Evolutionary conservation across 768 basidiomycete genomes (phyloP).

Genomic region (Mycena latifolia): DNA sequence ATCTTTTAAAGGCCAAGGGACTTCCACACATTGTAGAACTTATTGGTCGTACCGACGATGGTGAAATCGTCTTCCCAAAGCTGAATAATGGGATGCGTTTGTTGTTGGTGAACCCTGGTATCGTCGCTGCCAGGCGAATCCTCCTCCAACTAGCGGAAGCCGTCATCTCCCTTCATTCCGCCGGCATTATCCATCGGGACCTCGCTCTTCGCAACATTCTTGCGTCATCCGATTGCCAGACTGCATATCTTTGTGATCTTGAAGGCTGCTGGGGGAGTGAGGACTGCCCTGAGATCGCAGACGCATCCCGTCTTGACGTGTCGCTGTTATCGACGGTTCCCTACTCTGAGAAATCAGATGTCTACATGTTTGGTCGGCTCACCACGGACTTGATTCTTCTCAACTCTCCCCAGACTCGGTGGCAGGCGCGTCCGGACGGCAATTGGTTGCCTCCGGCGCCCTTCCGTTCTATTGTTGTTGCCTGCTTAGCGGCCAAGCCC

Average conservation of each 20-base stretch:
- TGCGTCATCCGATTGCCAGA: slow-evolving; percentile 1
- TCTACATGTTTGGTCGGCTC: slow-evolving; percentile 27
- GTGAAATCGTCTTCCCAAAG: slow-evolving; percentile 24
- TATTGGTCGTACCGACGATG: slow-evolving; percentile 27
- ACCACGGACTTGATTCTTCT: slow-evolving; percentile 27
- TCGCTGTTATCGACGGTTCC: no score
- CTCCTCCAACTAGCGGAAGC: slow-evolving; percentile 3
- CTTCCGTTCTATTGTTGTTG: slow-evolving; percentile 21
- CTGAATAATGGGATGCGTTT: background rate
- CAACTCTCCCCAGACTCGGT: slow-evolving; percentile 8
- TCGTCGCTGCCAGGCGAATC: background rate
- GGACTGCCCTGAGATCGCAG: slow-evolving; percentile 28
- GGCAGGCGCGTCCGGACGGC: slow-evolving; percentile 15
- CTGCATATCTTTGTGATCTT: slow-evolving; percentile 25
- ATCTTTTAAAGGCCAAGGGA: slow-evolving; percentile 21
- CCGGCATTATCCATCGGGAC: slow-evolving; percentile 14
- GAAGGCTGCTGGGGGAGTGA: slow-evolving; percentile 20
- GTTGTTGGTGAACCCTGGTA: background rate
- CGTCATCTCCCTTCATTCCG: slow-evolving; percentile 1
- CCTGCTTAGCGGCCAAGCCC: slow-evolving; percentile 12
- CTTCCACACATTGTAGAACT: slow-evolving; percentile 24
- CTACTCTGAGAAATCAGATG: slow-evolving; percentile 31
- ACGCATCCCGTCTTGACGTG: no score
- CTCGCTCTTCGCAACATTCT: slow-evolving; percentile 9
- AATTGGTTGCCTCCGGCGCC: slow-evolving; percentile 31